Percentiles rank a stretch among this genome's conserved stretches.
These are phyloP conservation scores for Cercospora sojina DNA, from an alignment of 2,329 filamentous ascomycete species.

Conservation along the genomic window DNA sequence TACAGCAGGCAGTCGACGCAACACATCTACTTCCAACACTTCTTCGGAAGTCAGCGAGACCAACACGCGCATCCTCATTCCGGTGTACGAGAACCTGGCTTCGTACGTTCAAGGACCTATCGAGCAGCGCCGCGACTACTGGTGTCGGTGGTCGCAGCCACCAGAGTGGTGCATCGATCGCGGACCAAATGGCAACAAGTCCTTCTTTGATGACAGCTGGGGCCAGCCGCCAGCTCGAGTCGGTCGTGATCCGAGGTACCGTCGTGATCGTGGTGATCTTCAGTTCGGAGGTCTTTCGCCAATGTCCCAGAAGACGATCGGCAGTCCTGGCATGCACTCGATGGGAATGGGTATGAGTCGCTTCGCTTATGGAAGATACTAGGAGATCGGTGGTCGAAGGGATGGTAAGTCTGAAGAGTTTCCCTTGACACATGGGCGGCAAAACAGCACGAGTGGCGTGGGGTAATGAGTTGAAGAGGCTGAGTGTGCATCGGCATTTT, in stretches of 20 bases:
- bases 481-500: neutral
- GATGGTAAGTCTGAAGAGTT: neutral
- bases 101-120: slow-evolving; percentile 42
- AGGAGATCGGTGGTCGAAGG: slow-evolving; percentile 10
- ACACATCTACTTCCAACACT: neutral
- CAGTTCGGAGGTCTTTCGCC: slow-evolving; percentile 25
- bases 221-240: slow-evolving; percentile 40
- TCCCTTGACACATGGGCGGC: neutral
- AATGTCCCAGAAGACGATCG: slow-evolving; percentile 4
- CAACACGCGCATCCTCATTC: slow-evolving; percentile 41
- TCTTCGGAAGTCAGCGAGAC: slow-evolving; percentile 8
- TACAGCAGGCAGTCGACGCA: slow-evolving; percentile 11
- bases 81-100: slow-evolving; percentile 45
- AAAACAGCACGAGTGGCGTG: neutral
- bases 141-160: slow-evolving; percentile 42
- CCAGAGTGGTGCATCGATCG: slow-evolving; percentile 44
- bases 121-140: slow-evolving; percentile 41
- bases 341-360: slow-evolving; percentile 10
- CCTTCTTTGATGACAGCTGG: slow-evolving; percentile 44
- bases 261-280: slow-evolving; percentile 27
- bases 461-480: neutral
- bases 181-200: slow-evolving; percentile 40
- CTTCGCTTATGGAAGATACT: slow-evolving; percentile 11
- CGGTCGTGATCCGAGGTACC: slow-evolving; percentile 40
- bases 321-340: slow-evolving; percentile 9